Conservation (phyloP, 2,329 filamentous ascomycete genomes). For the Penicillium sp. region DNA sequence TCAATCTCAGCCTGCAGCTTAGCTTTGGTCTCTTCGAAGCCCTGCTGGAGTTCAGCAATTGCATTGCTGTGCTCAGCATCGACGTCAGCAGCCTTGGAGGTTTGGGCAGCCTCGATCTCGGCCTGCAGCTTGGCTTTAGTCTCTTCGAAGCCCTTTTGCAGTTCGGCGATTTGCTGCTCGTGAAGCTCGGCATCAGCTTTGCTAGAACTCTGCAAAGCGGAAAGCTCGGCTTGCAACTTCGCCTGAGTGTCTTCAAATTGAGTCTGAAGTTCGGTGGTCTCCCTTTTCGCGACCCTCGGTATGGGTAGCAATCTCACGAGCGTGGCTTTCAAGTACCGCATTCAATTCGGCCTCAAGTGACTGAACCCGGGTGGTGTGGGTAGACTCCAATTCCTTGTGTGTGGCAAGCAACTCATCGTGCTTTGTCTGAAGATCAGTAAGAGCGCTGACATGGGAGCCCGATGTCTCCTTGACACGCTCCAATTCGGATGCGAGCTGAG, state of each 20-base stretch:
- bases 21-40: constrained; percentile 35
- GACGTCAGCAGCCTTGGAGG: constrained; percentile 14
- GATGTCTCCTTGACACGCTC: constrained; percentile 35
- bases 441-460: constrained; percentile 30
- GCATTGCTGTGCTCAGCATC: constrained; percentile 27
- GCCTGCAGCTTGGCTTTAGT: constrained; percentile 21
- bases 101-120: constrained; percentile 17
- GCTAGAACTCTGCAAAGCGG: constrained; percentile 33
- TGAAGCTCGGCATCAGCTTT: constrained; percentile 28
- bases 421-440: constrained; percentile 37
- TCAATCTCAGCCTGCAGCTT: constrained; percentile 43
- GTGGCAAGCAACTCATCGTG: constrained; percentile 34
- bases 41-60: constrained; percentile 37
- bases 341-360: constrained; percentile 29
- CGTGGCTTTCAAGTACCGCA: constrained; percentile 28
- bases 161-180: constrained; percentile 33
- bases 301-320: constrained; percentile 32
- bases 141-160: constrained; percentile 39
- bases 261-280: constrained; percentile 35
- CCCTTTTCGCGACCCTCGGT: constrained; percentile 28
- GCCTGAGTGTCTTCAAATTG: constrained; percentile 32
- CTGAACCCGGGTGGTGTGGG: constrained; percentile 34
- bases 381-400: constrained; percentile 31
- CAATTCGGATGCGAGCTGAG: constrained; percentile 29
- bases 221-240: constrained; percentile 33